Evolutionary conservation across 2,329 filamentous ascomycete genomes (phyloP), one percentile per base, ranked within the genome.

Genomic region (Cephalotrichum gorgonifer): DNA sequence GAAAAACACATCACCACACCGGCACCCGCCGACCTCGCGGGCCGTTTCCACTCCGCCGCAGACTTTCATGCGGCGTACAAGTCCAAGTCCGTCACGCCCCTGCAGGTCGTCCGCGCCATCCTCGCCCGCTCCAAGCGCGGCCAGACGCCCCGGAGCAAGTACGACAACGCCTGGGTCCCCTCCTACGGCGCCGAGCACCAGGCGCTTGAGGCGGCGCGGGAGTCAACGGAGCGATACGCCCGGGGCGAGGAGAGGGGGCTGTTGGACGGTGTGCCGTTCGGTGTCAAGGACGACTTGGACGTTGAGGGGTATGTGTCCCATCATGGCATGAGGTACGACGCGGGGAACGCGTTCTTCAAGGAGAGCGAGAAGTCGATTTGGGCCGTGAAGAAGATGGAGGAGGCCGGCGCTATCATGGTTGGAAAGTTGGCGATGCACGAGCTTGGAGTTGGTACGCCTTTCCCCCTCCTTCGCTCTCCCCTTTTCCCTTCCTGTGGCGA

Each of bases 351-450:
- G 3, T 71, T 64, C 55, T 78, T 74, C 75, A 73, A 56, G 48
- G 67, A 74, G 53, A 70, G 60, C 54, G 70, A 58, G 60, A 66
- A 72, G 52, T 86, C 86, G 0, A 74, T 72, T 4, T 90, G 85
- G 83, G 86, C 85, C 51, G 78, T 88, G 5, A 69, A 70, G 61
- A 80, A 81, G 67, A 76, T 88, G 63, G 75, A 85, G 58, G 83
- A 87, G 51, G 82, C 81, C 1, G 88, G 88, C 2, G 88, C 84
- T 2, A 69, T 94, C 22, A 71, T 88, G 47, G 69, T 90, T 50
- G 88, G 83, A 20, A 90, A 88, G 68, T 78, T 82, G 52, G 83
- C 76, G 46, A 93, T 89, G 85, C 86, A 88, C 63, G 88, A 88
- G 66, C 63, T 90, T 35, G 88, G 88, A 2, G 77, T 86, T 57